These are phyloP conservation scores for Amphibolis antarctica DNA, from an alignment of 106 monocot genomes.

Conservation along the genomic window DNA sequence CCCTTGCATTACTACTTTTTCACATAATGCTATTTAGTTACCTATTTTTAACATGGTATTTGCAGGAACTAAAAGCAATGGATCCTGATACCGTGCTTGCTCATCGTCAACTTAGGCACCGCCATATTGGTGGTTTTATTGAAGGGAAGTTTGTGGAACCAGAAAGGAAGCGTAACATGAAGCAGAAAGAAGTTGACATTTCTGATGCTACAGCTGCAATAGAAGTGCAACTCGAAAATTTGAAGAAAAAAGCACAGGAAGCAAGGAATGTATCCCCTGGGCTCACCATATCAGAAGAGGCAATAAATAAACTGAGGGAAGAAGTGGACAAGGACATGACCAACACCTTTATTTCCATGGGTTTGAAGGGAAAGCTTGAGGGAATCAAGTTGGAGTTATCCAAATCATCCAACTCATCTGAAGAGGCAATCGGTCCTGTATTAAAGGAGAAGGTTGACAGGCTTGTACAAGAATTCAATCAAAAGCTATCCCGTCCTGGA, in stretches of 20 bases:
- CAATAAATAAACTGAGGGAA: constrained; percentile 35
- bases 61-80: constrained; percentile 44
- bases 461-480: constrained; percentile 52
- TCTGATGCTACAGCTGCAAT: constrained; percentile 35
- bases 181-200: constrained; percentile 45
- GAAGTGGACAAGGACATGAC: constrained; percentile 61
- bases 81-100: constrained; percentile 33
- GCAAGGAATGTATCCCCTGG: constrained; percentile 20
- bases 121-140: constrained; percentile 42
- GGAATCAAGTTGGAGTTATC: constrained; percentile 51
- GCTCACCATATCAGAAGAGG: constrained; percentile 27
- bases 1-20: background rate
- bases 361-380: constrained; percentile 60
- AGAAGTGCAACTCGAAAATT: constrained; percentile 41
- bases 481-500: constrained; percentile 29
- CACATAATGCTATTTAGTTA: background rate
- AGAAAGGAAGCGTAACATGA: constrained; percentile 59
- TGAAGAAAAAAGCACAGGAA: constrained; percentile 33
- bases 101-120: constrained; percentile 52
- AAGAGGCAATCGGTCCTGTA: constrained; percentile 20
- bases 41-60: background rate
- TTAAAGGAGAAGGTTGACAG: constrained; percentile 44
- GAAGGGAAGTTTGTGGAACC: constrained; percentile 43
- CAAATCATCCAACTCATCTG: constrained; percentile 23
- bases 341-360: constrained; percentile 52